Evolutionary conservation across 31 red algal genomes (phyloP).

Genomic region (Endocladia muricata): DNA sequence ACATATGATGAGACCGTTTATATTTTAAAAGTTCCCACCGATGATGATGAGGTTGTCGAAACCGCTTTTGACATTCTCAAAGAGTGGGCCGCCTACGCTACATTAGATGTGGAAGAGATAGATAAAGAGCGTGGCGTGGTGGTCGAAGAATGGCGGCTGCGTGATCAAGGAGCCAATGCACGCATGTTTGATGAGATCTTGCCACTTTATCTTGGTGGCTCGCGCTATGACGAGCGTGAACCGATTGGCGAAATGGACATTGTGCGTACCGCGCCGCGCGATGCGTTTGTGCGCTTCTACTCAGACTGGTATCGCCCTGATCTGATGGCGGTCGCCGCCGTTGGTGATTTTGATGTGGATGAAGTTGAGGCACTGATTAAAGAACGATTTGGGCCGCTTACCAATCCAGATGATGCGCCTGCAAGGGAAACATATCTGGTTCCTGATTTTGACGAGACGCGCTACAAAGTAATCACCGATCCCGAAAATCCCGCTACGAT

Average conservation of each 20-base stretch:
- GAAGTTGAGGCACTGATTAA: constrained; percentile 1
- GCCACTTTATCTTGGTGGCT: background rate
- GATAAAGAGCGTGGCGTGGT: constrained; percentile 20
- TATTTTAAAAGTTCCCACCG: background rate
- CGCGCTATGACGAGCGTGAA: background rate
- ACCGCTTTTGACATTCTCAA: background rate
- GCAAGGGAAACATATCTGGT: background rate
- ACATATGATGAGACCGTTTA: constrained; percentile 16
- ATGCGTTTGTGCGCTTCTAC: background rate
- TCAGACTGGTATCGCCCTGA: constrained; percentile 16
- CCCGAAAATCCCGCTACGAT: no score
- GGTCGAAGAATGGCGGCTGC: background rate
- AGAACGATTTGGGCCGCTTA: background rate
- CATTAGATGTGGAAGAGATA: constrained; percentile 6
- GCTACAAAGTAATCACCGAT: background rate
- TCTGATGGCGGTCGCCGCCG: background rate
- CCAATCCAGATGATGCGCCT: background rate
- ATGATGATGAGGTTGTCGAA: background rate
- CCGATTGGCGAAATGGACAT: constrained; percentile 14
- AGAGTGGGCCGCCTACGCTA: background rate
- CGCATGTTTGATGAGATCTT: background rate
- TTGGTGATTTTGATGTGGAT: constrained; percentile 7
- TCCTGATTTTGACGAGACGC: background rate
- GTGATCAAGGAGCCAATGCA: background rate
- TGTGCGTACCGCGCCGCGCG: background rate